phyloP scores from a whole-genome alignment of 805 yeast species.

The Candida nanaspora region DNA sequence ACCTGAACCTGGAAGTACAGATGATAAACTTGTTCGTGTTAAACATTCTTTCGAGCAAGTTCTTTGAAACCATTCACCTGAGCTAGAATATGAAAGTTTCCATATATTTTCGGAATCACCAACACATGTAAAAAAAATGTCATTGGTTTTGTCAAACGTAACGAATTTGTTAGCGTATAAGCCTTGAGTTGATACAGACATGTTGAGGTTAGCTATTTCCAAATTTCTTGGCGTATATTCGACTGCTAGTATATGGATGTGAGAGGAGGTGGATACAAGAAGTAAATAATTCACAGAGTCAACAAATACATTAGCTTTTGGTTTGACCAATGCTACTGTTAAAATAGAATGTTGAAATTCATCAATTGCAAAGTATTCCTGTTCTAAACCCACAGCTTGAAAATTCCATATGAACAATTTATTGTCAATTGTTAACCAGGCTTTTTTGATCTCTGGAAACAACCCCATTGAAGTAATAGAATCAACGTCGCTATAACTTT shows the following conservation, averaged over 20 bases:
- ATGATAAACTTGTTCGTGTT: slow-evolving; percentile 57
- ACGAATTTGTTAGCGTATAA: slow-evolving; percentile 59
- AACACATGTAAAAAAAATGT: slow-evolving; percentile 78
- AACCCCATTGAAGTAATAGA: slow-evolving; percentile 73
- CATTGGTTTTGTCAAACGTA: slow-evolving; percentile 56
- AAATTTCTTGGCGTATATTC: slow-evolving; percentile 44
- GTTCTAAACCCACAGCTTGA: slow-evolving; percentile 31
- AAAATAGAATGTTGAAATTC: slow-evolving; percentile 73
- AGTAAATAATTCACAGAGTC: slow-evolving; percentile 67
- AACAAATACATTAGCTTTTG: slow-evolving; percentile 75
- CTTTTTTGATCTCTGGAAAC: slow-evolving; percentile 69
- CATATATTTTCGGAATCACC: slow-evolving; percentile 75
- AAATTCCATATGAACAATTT: slow-evolving; percentile 83
- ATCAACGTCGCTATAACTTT: slow-evolving; percentile 62
- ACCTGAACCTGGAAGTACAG: slow-evolving; percentile 36
- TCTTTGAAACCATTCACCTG: slow-evolving; percentile 81
- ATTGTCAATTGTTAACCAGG: slow-evolving; percentile 83
- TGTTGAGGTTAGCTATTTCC: slow-evolving; percentile 74
- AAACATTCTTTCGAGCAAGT: slow-evolving; percentile 79
- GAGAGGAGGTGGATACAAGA: slow-evolving; percentile 72
- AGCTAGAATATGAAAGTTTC: slow-evolving; percentile 78
- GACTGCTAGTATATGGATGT: slow-evolving; percentile 70
- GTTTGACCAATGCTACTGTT: slow-evolving; percentile 70
- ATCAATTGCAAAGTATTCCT: slow-evolving; percentile 74
- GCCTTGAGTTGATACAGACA: slow-evolving; percentile 76